A percentile compares a stretch with the other conserved stretches of the same genome.
These are phyloP conservation scores for Jamesozyma piceae DNA, from an alignment of 805 yeast species.

Conservation along the genomic window DNA sequence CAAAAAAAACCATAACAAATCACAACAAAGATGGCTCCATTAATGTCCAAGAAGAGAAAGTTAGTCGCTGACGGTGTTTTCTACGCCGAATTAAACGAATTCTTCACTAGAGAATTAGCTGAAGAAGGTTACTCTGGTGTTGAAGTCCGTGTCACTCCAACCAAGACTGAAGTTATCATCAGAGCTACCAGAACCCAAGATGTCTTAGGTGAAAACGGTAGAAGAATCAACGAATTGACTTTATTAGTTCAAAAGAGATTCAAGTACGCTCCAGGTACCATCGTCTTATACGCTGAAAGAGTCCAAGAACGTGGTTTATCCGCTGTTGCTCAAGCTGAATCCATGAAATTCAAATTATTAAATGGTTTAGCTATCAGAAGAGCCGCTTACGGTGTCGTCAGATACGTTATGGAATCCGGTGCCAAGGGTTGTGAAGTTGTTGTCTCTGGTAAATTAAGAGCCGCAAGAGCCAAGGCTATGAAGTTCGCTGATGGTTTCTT, in stretches of 20 bases:
- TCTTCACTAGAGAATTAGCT: conserved; percentile 99
- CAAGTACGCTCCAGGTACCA: conserved; percentile 87
- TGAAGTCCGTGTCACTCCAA: conserved; percentile 96
- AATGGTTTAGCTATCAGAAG: conserved; percentile 99
- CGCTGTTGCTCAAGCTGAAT: conserved; percentile 99
- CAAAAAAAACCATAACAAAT: conserved; percentile 5
- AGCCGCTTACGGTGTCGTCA: conserved; percentile 99
- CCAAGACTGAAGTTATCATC: conserved; percentile 96
- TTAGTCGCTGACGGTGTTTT: conserved; percentile 99
- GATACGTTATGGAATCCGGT: conserved; percentile 99
- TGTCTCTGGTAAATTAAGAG: conserved; percentile 98
- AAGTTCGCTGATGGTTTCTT: conserved; percentile 99
- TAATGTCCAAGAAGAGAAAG: conserved; percentile 96
- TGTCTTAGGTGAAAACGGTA: conserved; percentile 98
- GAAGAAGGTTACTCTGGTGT: conserved; percentile 99
- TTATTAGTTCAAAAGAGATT: conserved; percentile 97
- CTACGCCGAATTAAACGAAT: conserved; percentile 99
- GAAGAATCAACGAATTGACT: conserved; percentile 98
- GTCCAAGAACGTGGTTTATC: conserved; percentile 99
- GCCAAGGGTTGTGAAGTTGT: conserved; percentile 99
- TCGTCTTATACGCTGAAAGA: conserved; percentile 95
- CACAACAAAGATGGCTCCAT: conserved; percentile 31
- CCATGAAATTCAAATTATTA: conserved; percentile 93
- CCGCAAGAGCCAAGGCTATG: conserved; percentile 99
- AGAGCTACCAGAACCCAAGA: conserved; percentile 98